Conservation (phyloP, 2,329 filamentous ascomycete genomes). For the Leptographium flavum region DNA sequence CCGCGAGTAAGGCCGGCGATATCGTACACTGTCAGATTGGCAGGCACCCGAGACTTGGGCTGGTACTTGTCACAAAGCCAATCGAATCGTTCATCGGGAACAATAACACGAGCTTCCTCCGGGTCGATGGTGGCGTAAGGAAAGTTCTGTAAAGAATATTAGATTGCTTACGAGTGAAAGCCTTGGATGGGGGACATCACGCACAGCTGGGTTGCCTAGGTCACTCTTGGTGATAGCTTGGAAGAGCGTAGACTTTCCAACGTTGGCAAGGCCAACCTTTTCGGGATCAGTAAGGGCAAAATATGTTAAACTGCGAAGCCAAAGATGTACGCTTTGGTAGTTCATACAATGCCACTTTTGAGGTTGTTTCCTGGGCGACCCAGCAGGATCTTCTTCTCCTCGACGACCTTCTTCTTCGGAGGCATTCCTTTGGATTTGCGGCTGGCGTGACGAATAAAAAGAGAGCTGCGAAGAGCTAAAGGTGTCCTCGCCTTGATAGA, state of each 20-base stretch:
- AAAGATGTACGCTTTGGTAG: constrained; percentile 7
- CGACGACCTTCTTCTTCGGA: constrained; percentile 71
- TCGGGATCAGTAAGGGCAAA: constrained; percentile 7
- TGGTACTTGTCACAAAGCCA: constrained; percentile 95
- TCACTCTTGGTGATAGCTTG: constrained; percentile 97
- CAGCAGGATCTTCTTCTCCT: constrained; percentile 83
- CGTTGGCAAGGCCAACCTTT: constrained; percentile 94
- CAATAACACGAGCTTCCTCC: constrained; percentile 93
- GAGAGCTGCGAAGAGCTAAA: constrained; percentile 26
- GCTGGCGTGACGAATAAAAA: constrained; percentile 20
- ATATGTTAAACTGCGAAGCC: background rate
- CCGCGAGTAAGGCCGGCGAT: constrained; percentile 94
- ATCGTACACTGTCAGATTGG: constrained; percentile 96
- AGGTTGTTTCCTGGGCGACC: constrained; percentile 94
- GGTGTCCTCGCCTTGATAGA: background rate
- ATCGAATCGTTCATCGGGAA: constrained; percentile 91
- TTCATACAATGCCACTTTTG: constrained; percentile 92
- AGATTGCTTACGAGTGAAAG: background rate
- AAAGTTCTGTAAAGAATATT: constrained; percentile 54
- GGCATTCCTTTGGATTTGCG: constrained; percentile 51
- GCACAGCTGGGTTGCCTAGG: constrained; percentile 88
- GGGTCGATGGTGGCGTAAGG: constrained; percentile 98
- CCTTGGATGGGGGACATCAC: constrained; percentile 7
- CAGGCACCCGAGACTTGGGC: constrained; percentile 92
- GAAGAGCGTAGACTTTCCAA: constrained; percentile 98